Percentiles rank a stretch among this genome's conserved stretches.
Evolutionary conservation across 805 yeast genomes (phyloP).

Genomic region (Allodekkera sacchari): DNA sequence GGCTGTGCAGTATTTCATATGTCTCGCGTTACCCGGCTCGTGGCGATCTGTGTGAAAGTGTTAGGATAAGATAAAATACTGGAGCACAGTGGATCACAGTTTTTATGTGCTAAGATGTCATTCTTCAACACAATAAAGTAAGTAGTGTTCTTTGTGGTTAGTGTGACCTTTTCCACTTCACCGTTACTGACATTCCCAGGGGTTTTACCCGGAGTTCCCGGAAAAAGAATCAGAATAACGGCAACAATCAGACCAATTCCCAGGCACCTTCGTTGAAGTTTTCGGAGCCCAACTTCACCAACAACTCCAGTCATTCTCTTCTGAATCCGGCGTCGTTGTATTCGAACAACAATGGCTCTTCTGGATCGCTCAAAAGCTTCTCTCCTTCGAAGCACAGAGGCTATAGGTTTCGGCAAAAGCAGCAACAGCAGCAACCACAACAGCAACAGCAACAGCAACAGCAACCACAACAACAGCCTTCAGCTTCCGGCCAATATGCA

Average conservation of each 20-base stretch:
- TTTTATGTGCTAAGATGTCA: constrained; percentile 27
- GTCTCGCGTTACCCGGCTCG: too few relatives aligned
- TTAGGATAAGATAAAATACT: too few relatives aligned
- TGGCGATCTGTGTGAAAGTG: too few relatives aligned
- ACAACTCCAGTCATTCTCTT: constrained; percentile 13
- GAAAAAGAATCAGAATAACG: constrained; percentile 18
- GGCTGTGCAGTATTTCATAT: too few relatives aligned
- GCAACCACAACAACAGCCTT: constrained; percentile 20
- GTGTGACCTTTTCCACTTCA: background rate
- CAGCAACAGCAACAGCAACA: constrained; percentile 7
- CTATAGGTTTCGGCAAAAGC: constrained; percentile 7
- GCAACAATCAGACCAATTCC: too few relatives aligned
- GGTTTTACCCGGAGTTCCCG: constrained; percentile 48
- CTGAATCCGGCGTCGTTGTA: constrained; percentile 17
- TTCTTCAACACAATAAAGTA: constrained; percentile 31
- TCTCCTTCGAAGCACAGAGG: constrained; percentile 35
- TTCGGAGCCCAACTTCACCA: constrained; percentile 9
- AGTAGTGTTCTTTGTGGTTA: constrained; percentile 11
- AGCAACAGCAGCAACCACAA: constrained; percentile 11
- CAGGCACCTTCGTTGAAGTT: too few relatives aligned
- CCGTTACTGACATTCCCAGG: constrained; percentile 18
- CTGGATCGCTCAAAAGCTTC: constrained; percentile 36
- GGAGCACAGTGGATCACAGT: too few relatives aligned
- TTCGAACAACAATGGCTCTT: constrained; percentile 35
- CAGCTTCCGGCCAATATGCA: constrained; percentile 14